Percentiles rank a stretch among this genome's conserved stretches.
Conservation (phyloP, 1,284 basidiomycete species). For the Melampsora americana region DNA sequence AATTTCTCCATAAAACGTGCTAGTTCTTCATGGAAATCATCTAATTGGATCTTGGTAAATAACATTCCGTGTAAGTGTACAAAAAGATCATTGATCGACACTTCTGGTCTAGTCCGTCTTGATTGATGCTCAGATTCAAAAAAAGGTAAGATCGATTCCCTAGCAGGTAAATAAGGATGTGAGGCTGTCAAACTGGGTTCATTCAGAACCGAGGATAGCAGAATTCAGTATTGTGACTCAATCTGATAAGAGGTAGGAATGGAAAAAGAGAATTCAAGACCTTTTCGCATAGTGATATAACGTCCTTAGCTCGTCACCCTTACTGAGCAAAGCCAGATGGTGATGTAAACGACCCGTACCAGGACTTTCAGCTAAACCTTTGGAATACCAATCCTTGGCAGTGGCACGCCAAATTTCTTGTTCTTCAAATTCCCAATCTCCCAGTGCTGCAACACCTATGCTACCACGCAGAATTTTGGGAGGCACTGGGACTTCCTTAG, state of each 20-base stretch:
- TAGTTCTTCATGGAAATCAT: slow-evolving; percentile 77
- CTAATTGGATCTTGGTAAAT: slow-evolving; percentile 87
- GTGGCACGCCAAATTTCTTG: slow-evolving; percentile 86
- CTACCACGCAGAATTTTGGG: slow-evolving; percentile 54
- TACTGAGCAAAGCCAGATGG: slow-evolving; percentile 83
- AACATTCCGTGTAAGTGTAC: slow-evolving; percentile 90
- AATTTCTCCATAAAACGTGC: slow-evolving; percentile 81
- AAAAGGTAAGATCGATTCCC: slow-evolving; percentile 78
- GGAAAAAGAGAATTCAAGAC: slow-evolving; percentile 57
- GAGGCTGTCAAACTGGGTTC: slow-evolving; percentile 65
- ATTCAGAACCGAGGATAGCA: slow-evolving; percentile 12
- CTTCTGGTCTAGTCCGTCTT: slow-evolving; percentile 63
- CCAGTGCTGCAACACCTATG: slow-evolving; percentile 83
- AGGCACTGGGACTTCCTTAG: slow-evolving; percentile 1
- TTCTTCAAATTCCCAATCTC: slow-evolving; percentile 82
- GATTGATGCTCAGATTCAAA: slow-evolving; percentile 65
- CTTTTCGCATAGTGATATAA: slow-evolving; percentile 96
- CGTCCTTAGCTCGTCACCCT: slow-evolving; percentile 76
- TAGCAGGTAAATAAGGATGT: slow-evolving; percentile 78
- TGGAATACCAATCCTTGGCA: slow-evolving; percentile 87
- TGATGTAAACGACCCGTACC: slow-evolving; percentile 89
- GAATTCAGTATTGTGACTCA: background rate
- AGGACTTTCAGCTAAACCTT: slow-evolving; percentile 80
- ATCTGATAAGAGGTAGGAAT: background rate
- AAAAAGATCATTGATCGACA: slow-evolving; percentile 75